These are phyloP conservation scores for Avena insularis DNA, from an alignment of 176 grass and related monocot genomes.

Conservation along the genomic window DNA sequence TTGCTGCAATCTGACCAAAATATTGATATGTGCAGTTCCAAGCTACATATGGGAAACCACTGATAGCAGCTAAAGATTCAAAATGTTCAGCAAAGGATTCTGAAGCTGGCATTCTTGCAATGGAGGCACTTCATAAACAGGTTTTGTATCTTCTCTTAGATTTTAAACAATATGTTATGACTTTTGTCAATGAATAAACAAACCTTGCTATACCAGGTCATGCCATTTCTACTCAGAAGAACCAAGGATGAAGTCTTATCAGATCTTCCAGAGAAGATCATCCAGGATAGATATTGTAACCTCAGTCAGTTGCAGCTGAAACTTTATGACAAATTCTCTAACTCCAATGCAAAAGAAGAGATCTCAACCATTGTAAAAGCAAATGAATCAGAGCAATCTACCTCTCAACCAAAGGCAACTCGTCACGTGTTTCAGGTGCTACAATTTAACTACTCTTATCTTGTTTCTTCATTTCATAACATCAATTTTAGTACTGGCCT, in stretches of 20 bases:
- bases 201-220: conserved; percentile 64
- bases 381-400: conserved; percentile 61
- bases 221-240: conserved; percentile 98
- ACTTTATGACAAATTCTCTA: conserved; percentile 95
- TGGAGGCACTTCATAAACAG: conserved; percentile 99
- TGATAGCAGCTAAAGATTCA: conserved; percentile 90
- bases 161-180: conserved; percentile 2
- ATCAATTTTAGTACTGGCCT: neutral
- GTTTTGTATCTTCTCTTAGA: conserved; percentile 44
- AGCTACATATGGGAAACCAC: conserved; percentile 94
- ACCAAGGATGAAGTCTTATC: conserved; percentile 98
- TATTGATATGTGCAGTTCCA: conserved; percentile 71
- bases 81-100: conserved; percentile 99
- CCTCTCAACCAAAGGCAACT: conserved; percentile 76
- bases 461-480: neutral
- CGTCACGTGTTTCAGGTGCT: conserved; percentile 95
- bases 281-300: conserved; percentile 96
- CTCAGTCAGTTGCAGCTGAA: conserved; percentile 87
- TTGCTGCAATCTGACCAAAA: conserved; percentile 32
- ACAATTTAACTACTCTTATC: conserved; percentile 17
- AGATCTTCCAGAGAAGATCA: conserved; percentile 99
- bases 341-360: conserved; percentile 85
- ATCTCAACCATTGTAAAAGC: conserved; percentile 82
- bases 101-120: conserved; percentile 98
- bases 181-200: conserved; percentile 27